Conservation (phyloP, 805 yeast genomes). For the Candida maesae region DNA sequence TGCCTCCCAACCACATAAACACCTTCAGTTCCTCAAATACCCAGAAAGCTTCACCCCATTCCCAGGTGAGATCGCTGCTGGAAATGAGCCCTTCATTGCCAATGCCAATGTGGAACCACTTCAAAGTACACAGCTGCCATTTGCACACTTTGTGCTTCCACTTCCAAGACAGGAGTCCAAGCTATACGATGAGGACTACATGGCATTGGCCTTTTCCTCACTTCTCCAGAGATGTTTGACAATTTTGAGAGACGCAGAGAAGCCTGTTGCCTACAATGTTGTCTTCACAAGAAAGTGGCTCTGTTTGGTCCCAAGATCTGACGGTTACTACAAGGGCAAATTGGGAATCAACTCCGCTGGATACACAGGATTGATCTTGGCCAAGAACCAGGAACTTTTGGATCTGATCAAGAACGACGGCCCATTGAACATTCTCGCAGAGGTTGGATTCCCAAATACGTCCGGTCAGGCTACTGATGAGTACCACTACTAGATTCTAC, state of each 20-base stretch:
- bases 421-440: constrained; percentile 47
- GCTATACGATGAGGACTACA: constrained; percentile 45
- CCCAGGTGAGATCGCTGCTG: constrained; percentile 48
- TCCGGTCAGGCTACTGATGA: constrained; percentile 56
- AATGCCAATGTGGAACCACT: constrained; percentile 54
- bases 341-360: constrained; percentile 78
- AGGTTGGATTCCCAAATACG: constrained; percentile 64
- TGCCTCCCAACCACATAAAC: constrained; percentile 94
- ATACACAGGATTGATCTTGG: constrained; percentile 70
- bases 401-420: constrained; percentile 45
- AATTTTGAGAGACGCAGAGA: constrained; percentile 48
- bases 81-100: constrained; percentile 51
- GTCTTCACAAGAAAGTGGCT: constrained; percentile 80
- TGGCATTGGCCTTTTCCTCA: constrained; percentile 68
- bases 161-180: constrained; percentile 40
- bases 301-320: constrained; percentile 78
- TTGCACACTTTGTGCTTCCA: constrained; percentile 80
- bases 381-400: constrained; percentile 58
- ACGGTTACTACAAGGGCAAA: constrained; percentile 40
- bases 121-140: constrained; percentile 57
- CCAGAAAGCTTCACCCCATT: constrained; percentile 58
- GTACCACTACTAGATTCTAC: constrained; percentile 47
- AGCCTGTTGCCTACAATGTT: constrained; percentile 70
- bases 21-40: constrained; percentile 76
- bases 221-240: constrained; percentile 70